These are phyloP conservation scores for Perkinsus marinus DNA, from an alignment of 169 alveolate genomes.

Conservation along the genomic window DNA sequence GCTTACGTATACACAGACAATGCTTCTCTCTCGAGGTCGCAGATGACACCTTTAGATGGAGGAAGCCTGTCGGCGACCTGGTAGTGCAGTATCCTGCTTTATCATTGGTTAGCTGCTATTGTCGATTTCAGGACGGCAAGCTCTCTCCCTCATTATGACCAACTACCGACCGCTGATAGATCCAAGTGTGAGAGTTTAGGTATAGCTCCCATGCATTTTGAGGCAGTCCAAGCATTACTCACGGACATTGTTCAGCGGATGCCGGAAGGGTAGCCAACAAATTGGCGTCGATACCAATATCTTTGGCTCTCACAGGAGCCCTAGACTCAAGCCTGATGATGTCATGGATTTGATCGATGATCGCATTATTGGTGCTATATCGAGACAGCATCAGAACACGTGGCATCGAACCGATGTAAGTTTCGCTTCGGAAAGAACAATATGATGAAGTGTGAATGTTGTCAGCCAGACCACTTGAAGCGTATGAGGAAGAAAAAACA, in stretches of 20 bases:
- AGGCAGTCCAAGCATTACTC: neutral
- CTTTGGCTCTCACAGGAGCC: neutral
- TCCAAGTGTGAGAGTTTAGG: neutral
- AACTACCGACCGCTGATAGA: neutral
- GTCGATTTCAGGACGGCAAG: neutral
- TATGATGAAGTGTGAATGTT: neutral
- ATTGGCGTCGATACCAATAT: neutral
- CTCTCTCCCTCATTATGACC: neutral
- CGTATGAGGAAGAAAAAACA: neutral
- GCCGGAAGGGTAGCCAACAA: neutral
- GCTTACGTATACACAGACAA: neutral
- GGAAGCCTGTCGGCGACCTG: neutral
- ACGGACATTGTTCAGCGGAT: neutral
- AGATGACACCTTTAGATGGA: neutral
- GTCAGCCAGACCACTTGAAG: neutral
- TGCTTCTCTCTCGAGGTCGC: neutral
- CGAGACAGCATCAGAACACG: neutral
- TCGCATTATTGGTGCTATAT: neutral
- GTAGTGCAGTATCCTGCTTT: neutral
- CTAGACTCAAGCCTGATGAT: neutral
- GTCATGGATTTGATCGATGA: neutral
- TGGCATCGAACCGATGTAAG: neutral
- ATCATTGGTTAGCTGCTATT: neutral
- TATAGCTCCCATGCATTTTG: neutral
- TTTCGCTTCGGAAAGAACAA: neutral